These are phyloP conservation scores for Amanita rimosa DNA, from an alignment of 768 basidiomycete species.

Conservation along the genomic window DNA sequence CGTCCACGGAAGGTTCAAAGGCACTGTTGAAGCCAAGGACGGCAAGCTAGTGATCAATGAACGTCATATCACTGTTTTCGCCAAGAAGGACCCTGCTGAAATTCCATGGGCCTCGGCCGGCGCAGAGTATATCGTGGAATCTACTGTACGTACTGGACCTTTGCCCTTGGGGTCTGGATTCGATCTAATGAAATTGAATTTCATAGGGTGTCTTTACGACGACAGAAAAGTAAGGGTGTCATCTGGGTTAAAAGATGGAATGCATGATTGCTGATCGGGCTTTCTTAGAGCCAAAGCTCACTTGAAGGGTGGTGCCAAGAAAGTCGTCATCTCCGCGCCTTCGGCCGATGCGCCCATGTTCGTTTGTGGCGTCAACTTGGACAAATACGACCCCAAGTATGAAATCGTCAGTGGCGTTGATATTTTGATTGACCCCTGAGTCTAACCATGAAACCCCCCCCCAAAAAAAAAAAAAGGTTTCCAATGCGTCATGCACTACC, in stretches of 20 bases:
- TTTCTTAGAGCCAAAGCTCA: conserved; percentile 60
- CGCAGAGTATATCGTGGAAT: conserved; percentile 93
- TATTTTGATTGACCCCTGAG: not conserved
- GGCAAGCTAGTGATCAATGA: conserved; percentile 85
- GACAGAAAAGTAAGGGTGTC: conserved; percentile 60
- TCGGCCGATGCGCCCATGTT: conserved; percentile 90
- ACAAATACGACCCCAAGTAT: conserved; percentile 77
- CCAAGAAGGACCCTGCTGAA: conserved; percentile 76
- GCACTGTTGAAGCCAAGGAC: conserved; percentile 68
- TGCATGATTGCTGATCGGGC: conserved; percentile 8
- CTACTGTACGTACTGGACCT: conserved; percentile 50
- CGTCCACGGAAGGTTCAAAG: conserved; percentile 89
- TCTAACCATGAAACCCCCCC: too few species aligned
- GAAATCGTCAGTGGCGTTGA: conserved; percentile 40
- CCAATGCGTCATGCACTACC: conserved; percentile 97
- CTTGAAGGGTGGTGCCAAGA: conserved; percentile 95
- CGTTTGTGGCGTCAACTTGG: conserved; percentile 88
- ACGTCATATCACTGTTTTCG: conserved; percentile 65
- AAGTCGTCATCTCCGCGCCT: conserved; percentile 95
- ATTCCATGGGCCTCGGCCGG: conserved; percentile 77
- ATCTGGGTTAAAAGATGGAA: not conserved
- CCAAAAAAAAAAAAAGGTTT: too few species aligned
- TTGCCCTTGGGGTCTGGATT: conserved; percentile 5
- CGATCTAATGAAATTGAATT: conserved; percentile 1
- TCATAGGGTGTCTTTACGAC: conserved; percentile 92